Evolutionary conservation across 176 grass and related monocot species (phyloP).

Genomic region (Hsuehochloa calcarea): DNA sequence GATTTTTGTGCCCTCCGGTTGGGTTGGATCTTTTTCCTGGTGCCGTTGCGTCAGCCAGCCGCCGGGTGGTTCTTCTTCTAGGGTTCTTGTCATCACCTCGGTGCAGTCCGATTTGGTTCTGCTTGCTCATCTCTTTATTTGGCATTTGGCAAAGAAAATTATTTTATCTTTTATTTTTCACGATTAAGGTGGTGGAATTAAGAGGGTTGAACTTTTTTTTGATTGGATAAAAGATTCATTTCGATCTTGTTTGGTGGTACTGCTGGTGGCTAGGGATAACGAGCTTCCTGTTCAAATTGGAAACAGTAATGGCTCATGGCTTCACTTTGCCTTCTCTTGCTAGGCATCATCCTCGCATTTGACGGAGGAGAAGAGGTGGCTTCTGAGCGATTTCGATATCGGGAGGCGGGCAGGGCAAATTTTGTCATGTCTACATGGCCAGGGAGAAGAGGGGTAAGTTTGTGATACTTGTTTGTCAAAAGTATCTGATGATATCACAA

Average conservation of each 20-base stretch:
- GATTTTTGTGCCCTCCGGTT: too few relatives aligned
- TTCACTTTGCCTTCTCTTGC: background rate
- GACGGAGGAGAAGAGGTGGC: constrained; percentile 63
- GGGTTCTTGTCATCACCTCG: background rate
- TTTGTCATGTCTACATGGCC: constrained; percentile 83
- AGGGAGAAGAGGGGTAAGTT: constrained; percentile 72
- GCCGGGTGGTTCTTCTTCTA: background rate
- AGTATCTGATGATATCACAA: too few relatives aligned
- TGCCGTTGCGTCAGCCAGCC: too few relatives aligned
- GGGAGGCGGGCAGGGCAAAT: constrained; percentile 83
- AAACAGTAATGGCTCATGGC: too few relatives aligned
- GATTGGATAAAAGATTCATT: too few relatives aligned
- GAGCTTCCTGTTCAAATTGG: too few relatives aligned
- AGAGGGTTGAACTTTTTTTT: background rate
- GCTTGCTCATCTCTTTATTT: too few relatives aligned
- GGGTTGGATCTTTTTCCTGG: too few relatives aligned
- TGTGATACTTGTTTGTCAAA: too few relatives aligned
- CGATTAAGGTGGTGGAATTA: background rate
- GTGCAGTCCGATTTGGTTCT: too few relatives aligned
- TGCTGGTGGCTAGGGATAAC: background rate
- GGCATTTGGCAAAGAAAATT: too few relatives aligned
- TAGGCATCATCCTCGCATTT: constrained; percentile 32
- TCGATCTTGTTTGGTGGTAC: too few relatives aligned
- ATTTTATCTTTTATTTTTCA: background rate
- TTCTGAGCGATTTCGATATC: constrained; percentile 69